Evolutionary conservation across 208 protist genomes (phyloP), one percentile per base, ranked within the genome.

Genomic region (Balamuthia mandrillaris): DNA sequence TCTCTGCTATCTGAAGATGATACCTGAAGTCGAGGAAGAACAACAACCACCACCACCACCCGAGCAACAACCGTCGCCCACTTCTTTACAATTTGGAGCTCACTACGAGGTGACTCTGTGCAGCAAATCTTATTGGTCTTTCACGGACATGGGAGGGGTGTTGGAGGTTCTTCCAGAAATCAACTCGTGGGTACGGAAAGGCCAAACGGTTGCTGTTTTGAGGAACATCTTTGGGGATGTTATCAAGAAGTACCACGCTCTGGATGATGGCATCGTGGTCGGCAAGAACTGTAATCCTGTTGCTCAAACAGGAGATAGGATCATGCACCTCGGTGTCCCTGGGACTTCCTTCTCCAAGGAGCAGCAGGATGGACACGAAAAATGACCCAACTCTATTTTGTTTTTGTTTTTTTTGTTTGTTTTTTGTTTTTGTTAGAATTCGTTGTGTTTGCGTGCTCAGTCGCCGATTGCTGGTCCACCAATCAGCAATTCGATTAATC

Each of bases 161-260:
- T 33, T 88, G 27, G 44, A 63, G 52, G 86, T 88, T 51, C 18
- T n/a, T 41, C 87, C 87, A 18, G 82, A 81, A 37, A 74, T 90
- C 56, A 90, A 90, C 44, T 47, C 51, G 0, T 90, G 88, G 88
- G 88, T 90, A 14, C 7, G 52, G 58, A 88, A 90, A 60, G 88
- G 68, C 24, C 56, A 90, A 27, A 66, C 86, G 21, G 85, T 90
- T 24, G 88, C 88, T 10, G 37, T 47, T 2, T 37, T 90, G 4
- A 39, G 58, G 29, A 68, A 54, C 39, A 77, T 90, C 45, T 90
- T 90, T 72, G 88, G 88, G 21, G 87, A 90, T 39, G 14, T 89
- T 9, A 81, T 89, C 14, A 52, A 88, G 37, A 81, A 74, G n/a
- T 89, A 89, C 47, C 39, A 81, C 9, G 86, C 87, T 37, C 47